Conservation (phyloP, 2,329 filamentous ascomycete species). For the Phialophora expanda region DNA sequence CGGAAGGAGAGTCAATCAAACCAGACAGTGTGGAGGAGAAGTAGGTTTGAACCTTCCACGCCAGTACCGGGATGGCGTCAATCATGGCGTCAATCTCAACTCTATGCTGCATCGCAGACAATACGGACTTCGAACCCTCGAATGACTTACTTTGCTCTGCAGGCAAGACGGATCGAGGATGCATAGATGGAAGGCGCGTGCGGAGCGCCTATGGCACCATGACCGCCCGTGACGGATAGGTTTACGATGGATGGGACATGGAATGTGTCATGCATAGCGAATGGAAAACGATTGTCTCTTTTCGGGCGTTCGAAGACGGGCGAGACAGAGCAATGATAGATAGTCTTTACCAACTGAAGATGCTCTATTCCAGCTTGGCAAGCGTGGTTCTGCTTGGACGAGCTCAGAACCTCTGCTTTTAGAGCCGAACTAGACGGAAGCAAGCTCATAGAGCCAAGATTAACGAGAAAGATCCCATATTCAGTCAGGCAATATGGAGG, state of each 20-base stretch:
- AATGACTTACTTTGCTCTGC: conserved; percentile 11
- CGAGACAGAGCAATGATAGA: conserved; percentile 20
- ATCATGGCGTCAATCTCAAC: conserved; percentile 1
- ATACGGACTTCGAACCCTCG: not conserved
- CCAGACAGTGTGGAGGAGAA: conserved; percentile 42
- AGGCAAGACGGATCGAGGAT: conserved; percentile 8
- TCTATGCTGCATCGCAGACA: conserved; percentile 1
- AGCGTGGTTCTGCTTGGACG: not conserved
- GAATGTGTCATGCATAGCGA: conserved; percentile 34
- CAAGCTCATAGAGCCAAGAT: conserved; percentile 4
- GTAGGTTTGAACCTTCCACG: conserved; percentile 19
- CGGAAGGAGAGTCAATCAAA: conserved; percentile 48
- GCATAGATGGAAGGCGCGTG: conserved; percentile 4
- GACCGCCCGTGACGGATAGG: conserved; percentile 3
- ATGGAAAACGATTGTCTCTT: conserved; percentile 25
- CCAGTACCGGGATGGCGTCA: conserved; percentile 5
- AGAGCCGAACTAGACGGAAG: conserved; percentile 13
- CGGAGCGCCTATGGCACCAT: not conserved
- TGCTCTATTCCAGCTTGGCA: conserved; percentile 1
- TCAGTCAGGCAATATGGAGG: not conserved
- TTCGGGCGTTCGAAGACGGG: conserved; percentile 23
- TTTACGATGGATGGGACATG: conserved; percentile 20
- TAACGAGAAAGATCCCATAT: conserved; percentile 1
- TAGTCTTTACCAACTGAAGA: conserved; percentile 17
- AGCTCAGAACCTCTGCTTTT: not conserved